phyloP scores from a whole-genome alignment of 2,329 filamentous ascomycete genomes.

The Monilinia polystroma region DNA sequence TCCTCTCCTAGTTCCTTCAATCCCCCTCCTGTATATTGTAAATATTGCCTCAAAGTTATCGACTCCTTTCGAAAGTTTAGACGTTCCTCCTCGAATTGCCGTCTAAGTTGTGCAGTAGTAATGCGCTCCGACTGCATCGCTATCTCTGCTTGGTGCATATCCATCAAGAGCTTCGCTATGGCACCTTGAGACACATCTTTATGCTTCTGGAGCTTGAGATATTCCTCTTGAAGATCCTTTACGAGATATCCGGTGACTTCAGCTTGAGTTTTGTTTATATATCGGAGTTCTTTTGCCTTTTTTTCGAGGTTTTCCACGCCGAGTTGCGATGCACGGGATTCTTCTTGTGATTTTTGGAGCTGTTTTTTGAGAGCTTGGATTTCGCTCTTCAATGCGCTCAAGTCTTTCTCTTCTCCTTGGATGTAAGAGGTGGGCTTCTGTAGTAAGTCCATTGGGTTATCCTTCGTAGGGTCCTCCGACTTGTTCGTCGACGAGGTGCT shows the following conservation, averaged over 20 bases:
- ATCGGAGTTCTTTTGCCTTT: not conserved
- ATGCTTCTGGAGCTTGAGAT: too few species aligned
- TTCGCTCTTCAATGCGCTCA: not conserved
- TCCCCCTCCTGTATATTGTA: too few species aligned
- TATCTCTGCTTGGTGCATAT: too few species aligned
- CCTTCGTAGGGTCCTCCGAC: not conserved
- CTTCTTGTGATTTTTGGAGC: not conserved
- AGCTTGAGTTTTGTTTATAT: too few species aligned
- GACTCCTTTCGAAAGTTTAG: too few species aligned
- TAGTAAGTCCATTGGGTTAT: not conserved
- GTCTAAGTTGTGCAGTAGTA: too few species aligned
- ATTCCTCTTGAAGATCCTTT: not conserved
- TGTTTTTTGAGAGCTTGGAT: not conserved
- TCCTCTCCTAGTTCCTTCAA: not conserved
- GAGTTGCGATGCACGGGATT: not conserved
- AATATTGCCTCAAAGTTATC: too few species aligned
- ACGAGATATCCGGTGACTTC: too few species aligned
- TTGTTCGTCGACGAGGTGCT: not conserved
- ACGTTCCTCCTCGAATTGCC: too few species aligned
- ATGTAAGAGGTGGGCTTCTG: not conserved
- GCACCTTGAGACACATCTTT: too few species aligned
- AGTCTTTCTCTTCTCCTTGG: not conserved
- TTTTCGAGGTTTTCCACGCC: not conserved
- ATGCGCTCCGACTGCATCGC: too few species aligned
- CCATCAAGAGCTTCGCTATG: too few species aligned